These are phyloP conservation scores for Penicillium sp. DNA, from an alignment of 2,329 filamentous ascomycete species.

Conservation along the genomic window DNA sequence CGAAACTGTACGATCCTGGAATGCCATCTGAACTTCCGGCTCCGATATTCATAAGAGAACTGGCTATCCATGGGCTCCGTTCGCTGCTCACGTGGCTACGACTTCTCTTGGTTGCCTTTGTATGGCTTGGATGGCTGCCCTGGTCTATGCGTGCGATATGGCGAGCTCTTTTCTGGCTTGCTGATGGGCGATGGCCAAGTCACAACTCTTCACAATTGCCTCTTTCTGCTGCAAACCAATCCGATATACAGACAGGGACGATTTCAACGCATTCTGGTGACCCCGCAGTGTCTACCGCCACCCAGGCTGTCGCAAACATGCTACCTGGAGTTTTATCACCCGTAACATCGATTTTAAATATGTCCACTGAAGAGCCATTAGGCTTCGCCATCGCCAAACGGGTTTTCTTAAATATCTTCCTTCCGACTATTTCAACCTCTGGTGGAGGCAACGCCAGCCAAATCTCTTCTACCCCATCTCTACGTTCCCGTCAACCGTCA, in stretches of 20 bases:
- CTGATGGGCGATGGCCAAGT: constrained; percentile 65
- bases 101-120: constrained; percentile 70
- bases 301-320: constrained; percentile 20
- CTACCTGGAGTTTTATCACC: constrained; percentile 27
- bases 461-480: constrained; percentile 24
- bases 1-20: constrained; percentile 89
- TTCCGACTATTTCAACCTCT: constrained; percentile 25
- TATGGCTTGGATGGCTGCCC: constrained; percentile 86
- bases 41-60: constrained; percentile 74
- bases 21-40: constrained; percentile 85
- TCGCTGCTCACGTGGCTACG: constrained; percentile 75
- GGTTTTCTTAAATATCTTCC: constrained; percentile 33
- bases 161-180: constrained; percentile 92
- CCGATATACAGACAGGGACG: constrained; percentile 20
- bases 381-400: constrained; percentile 46
- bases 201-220: constrained; percentile 22
- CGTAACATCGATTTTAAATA: constrained; percentile 38
- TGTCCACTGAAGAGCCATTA: constrained; percentile 42
- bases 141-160: constrained; percentile 89
- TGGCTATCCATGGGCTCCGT: constrained; percentile 66
- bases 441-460: constrained; percentile 24
- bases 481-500: constrained; percentile 40
- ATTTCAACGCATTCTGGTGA: constrained; percentile 19
- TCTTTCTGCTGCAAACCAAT: constrained; percentile 14
- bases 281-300: constrained; percentile 22